Base-by-base conservation (phyloP, 352 stramenopile genomes). In the Globisporangium iwayamae region DNA sequence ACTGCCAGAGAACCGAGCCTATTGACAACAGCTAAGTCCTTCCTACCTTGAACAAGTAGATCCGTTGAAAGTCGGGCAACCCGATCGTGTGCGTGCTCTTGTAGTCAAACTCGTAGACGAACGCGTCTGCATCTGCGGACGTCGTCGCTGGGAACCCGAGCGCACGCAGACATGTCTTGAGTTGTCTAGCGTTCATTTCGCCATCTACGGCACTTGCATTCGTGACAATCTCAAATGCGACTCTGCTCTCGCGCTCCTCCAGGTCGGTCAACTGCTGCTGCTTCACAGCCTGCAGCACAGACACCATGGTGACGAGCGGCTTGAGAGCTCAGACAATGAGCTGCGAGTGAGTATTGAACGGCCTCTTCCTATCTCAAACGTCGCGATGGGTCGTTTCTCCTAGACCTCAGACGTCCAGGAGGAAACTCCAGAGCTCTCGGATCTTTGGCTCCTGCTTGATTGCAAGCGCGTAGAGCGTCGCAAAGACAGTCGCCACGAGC, bases 31-130 rank as follows among this genome's bases (percentile, higher is more conserved):
- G 48, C 3, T 8, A 28, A 55, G 56, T n/a, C 16, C 11, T 2
- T 22, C 50, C 6, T 45, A 76, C 73, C 64, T 83, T 81, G 51
- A 68, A 72, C 45, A 83, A 52, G 41, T 76, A 81, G 47, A 83
- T 72, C 22, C 72, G 71, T 22, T 80, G 67, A 56, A 83, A 83
- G 55, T 83, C 75, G 4, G 47, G 62, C 32, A 81, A 62, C 1
- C 50, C 63, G 50, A 83, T 69, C 20, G 63, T 70, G 20, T 56
- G 57, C 0, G 72, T 63, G 53, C 63, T 64, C n/a, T 69, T 66
- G 56, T 75, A 83, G 68, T 83, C 75, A 46, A 83, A 79, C 60
- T 80, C 72, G 60, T 83, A 81, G 25, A 81, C 71, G 16, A 83
- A 70, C 22, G 63, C 48, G 22, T 60, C 41, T 7, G 68, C 70